These are phyloP conservation scores for Hypoxylon lienhwacheense DNA, from an alignment of 495 filamentous ascomycete genomes.

Conservation along the genomic window DNA sequence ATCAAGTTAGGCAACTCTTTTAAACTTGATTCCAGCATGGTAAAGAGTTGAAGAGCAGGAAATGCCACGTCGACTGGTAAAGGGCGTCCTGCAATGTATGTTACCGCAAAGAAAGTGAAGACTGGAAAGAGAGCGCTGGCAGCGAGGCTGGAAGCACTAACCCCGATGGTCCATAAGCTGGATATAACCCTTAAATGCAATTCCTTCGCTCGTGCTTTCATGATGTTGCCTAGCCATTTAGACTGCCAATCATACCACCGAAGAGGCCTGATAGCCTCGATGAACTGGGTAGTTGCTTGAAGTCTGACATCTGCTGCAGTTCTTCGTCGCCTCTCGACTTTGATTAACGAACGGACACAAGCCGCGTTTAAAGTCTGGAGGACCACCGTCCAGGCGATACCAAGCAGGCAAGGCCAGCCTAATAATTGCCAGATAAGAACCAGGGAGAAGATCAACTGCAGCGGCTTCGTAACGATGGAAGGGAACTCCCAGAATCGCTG, in stretches of 20 bases:
- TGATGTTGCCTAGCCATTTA: slow-evolving; percentile 72
- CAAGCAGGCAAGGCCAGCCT: slow-evolving; percentile 76
- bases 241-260: slow-evolving; percentile 88
- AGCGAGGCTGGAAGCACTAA: slow-evolving; percentile 63
- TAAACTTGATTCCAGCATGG: slow-evolving; percentile 68
- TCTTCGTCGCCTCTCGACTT: slow-evolving; percentile 65
- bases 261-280: slow-evolving; percentile 81
- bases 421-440: slow-evolving; percentile 73
- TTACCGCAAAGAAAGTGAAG: slow-evolving; percentile 77
- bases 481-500: slow-evolving; percentile 82
- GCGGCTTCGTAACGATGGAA: slow-evolving; percentile 64
- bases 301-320: slow-evolving; percentile 69
- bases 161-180: slow-evolving; percentile 59
- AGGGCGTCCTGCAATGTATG: slow-evolving; percentile 62
- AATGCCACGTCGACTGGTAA: slow-evolving; percentile 78
- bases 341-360: slow-evolving; percentile 61
- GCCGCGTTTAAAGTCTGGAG: slow-evolving; percentile 66
- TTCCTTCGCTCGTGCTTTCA: slow-evolving; percentile 69
- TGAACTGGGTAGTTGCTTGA: slow-evolving; percentile 75
- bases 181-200: slow-evolving; percentile 66
- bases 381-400: slow-evolving; percentile 63
- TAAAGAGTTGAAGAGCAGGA: slow-evolving; percentile 76
- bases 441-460: slow-evolving; percentile 68
- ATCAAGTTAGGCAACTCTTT: slow-evolving; percentile 71
- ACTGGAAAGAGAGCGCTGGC: slow-evolving; percentile 74